phyloP scores from a whole-genome alignment of 2,329 filamentous ascomycete genomes.

The Penicillium psychrosexuale region DNA sequence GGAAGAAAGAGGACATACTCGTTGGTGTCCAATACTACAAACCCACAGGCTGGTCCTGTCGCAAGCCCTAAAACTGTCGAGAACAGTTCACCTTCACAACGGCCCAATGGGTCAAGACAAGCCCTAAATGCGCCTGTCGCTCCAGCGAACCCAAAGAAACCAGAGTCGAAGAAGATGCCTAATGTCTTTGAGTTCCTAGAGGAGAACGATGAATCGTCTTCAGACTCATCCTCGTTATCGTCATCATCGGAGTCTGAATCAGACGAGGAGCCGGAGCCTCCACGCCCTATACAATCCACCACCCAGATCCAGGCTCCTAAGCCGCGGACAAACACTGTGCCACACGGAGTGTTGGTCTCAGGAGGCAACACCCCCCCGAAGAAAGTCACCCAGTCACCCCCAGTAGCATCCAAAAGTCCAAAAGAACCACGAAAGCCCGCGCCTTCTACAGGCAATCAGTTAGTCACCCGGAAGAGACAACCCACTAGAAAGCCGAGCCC shows the following conservation, averaged over 20 bases:
- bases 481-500: constrained; percentile 15
- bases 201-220: constrained; percentile 21
- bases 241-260: constrained; percentile 18
- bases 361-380: constrained; percentile 10
- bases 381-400: constrained; percentile 5
- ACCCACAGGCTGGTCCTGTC: constrained; percentile 19
- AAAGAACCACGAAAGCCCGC: constrained; percentile 29
- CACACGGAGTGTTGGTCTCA: constrained; percentile 14
- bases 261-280: constrained; percentile 9
- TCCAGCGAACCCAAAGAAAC: constrained; percentile 10
- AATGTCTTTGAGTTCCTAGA: constrained; percentile 44
- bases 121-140: constrained; percentile 17
- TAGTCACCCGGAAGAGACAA: constrained; percentile 26
- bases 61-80: constrained; percentile 17
- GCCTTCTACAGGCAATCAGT: constrained; percentile 24
- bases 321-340: constrained; percentile 15
- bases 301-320: constrained; percentile 23
- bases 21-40: constrained; percentile 23
- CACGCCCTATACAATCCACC: constrained; percentile 6
- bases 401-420: constrained; percentile 5
- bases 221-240: constrained; percentile 19
- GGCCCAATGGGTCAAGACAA: constrained; percentile 15
- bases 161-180: constrained; percentile 24
- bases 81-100: constrained; percentile 15
- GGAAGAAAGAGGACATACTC: constrained; percentile 26